Percentiles rank a stretch among this genome's conserved stretches.
Evolutionary conservation across 2,329 filamentous ascomycete species (phyloP).

Genomic region (Shiraia sp.): DNA sequence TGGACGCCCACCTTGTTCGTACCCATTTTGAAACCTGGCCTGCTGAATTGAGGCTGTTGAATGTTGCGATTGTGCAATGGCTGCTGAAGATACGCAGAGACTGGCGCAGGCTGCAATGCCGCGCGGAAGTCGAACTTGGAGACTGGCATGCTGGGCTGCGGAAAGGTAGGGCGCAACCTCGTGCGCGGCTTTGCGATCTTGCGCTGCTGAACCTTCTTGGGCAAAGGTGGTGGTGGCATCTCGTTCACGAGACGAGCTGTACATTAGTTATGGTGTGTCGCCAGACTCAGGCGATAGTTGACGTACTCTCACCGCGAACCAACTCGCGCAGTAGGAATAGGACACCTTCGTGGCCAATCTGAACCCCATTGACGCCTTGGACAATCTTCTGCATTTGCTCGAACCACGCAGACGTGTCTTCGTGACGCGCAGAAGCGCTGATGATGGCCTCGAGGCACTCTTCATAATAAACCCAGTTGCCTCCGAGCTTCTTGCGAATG

Average conservation of each 20-base stretch:
- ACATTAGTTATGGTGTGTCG: not conserved
- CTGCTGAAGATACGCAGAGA: no score
- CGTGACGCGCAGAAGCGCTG: constrained; percentile 1
- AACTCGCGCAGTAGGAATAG: constrained; percentile 15
- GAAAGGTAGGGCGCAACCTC: no score
- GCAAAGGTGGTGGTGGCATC: not conserved
- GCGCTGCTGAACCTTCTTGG: no score
- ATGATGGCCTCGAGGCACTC: constrained; percentile 13
- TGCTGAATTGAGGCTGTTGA: no score
- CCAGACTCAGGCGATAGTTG: constrained; percentile 76
- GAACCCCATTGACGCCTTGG: not conserved
- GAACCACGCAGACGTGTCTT: constrained; percentile 12
- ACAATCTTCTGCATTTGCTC: constrained; percentile 17
- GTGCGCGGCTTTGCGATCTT: no score
- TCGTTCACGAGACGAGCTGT: not conserved
- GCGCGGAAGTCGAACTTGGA: no score
- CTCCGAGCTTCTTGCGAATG: constrained; percentile 13
- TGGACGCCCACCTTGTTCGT: no score
- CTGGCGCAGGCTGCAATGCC: no score
- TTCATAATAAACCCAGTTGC: constrained; percentile 16
- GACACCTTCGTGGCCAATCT: constrained; percentile 15
- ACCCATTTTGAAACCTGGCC: no score
- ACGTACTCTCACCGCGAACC: constrained; percentile 73
- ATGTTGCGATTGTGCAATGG: no score
- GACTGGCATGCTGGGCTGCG: no score